These are phyloP conservation scores for Hemileccinum rubropunctum DNA, from an alignment of 768 basidiomycete genomes.

Conservation along the genomic window DNA sequence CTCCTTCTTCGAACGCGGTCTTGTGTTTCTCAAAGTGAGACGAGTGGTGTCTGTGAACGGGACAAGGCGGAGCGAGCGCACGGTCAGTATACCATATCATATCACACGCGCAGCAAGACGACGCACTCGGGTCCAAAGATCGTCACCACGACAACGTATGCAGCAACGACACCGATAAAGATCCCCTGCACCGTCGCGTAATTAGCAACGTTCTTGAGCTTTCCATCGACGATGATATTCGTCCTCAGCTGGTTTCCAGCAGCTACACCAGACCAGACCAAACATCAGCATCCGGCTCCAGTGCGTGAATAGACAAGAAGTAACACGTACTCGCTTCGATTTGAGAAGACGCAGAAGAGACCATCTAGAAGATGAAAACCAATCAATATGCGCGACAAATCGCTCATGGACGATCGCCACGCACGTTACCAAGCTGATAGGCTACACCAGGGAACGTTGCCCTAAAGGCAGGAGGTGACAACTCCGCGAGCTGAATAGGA, in stretches of 20 bases:
- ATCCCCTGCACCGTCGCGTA: conserved; percentile 87
- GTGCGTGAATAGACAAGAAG: not conserved
- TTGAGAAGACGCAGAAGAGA: conserved; percentile 72
- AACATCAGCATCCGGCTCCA: not conserved
- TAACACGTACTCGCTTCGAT: conserved; percentile 26
- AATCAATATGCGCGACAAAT: not conserved
- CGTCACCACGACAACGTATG: conserved; percentile 71
- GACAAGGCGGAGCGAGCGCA: not conserved
- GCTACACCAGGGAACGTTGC: conserved; percentile 85
- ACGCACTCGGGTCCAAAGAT: conserved; percentile 78
- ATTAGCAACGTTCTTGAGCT: conserved; percentile 45
- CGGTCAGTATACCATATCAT: not conserved
- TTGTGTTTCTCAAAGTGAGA: conserved; percentile 84
- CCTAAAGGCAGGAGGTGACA: conserved; percentile 86
- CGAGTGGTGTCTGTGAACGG: conserved; percentile 57
- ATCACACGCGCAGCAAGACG: not conserved
- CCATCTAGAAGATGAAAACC: conserved; percentile 40
- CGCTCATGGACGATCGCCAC: not conserved
- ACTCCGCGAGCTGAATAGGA: conserved; percentile 79
- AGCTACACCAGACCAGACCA: conserved; percentile 33
- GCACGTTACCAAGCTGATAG: conserved; percentile 76
- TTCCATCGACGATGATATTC: conserved; percentile 41
- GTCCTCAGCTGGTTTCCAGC: conserved; percentile 57
- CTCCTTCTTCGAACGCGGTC: conserved; percentile 77
- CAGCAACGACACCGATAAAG: conserved; percentile 77